Evolutionary conservation across 129 eudicot genomes (phyloP).

Genomic region (Rutidosis leptorrhynchoides): DNA sequence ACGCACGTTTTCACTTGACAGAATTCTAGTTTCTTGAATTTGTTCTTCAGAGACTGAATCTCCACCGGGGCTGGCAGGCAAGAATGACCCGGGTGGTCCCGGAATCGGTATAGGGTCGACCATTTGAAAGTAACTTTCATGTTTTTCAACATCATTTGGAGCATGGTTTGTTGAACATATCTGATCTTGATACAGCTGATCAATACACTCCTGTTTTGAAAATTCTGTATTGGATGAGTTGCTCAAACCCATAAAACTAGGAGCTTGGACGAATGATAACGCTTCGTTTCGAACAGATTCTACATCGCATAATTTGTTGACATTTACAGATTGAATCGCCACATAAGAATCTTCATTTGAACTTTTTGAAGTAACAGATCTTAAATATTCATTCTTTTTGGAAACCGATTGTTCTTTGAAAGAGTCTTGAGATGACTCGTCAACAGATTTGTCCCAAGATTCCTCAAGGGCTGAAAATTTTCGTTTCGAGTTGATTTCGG

Average conservation of each 20-base stretch:
- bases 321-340: slow-evolving; percentile 19
- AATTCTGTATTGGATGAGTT: slow-evolving; percentile 24
- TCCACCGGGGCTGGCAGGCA: slow-evolving; percentile 71
- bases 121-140: slow-evolving; percentile 45
- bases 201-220: slow-evolving; percentile 25
- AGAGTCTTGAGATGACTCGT: slow-evolving; percentile 20
- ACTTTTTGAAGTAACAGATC: slow-evolving; percentile 30
- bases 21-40: slow-evolving; percentile 48
- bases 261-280: slow-evolving; percentile 9
- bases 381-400: slow-evolving; percentile 8
- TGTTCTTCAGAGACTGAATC: slow-evolving; percentile 67
- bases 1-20: slow-evolving; percentile 34
- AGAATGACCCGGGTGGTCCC: slow-evolving; percentile 86
- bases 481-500: slow-evolving; percentile 26
- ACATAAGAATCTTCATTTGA: slow-evolving; percentile 37
- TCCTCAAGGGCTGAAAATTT: slow-evolving; percentile 32
- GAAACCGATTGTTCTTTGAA: slow-evolving; percentile 10
- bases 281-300: slow-evolving; percentile 31
- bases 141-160: slow-evolving; percentile 39
- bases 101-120: slow-evolving; percentile 83
- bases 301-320: not conserved
- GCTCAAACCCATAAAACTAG: slow-evolving; percentile 30
- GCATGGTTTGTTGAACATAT: slow-evolving; percentile 37
- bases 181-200: slow-evolving; percentile 28
- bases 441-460: slow-evolving; percentile 20